Conservation (phyloP, 257 asterid genomes). For the Fraxinus americana region DNA sequence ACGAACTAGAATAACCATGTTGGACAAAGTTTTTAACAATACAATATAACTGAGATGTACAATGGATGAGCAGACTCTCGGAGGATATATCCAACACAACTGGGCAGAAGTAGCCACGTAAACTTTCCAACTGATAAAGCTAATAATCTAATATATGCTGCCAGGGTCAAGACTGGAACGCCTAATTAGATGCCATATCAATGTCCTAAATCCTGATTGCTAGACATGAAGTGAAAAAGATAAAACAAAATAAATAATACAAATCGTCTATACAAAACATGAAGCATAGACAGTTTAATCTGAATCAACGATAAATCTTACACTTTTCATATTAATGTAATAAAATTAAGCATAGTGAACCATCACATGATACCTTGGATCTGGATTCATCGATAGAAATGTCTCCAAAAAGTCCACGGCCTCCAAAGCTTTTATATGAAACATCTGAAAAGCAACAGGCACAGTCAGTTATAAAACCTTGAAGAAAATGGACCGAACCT, state of each 20-base stretch:
- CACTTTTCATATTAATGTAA: background rate
- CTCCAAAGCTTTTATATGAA: slow-evolving; percentile 73
- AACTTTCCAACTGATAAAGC: background rate
- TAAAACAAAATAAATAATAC: slow-evolving; percentile 5
- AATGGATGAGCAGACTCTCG: slow-evolving; percentile 7
- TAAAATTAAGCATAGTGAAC: background rate
- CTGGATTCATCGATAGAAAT: slow-evolving; percentile 87
- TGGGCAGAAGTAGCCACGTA: background rate
- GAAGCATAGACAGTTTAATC: background rate
- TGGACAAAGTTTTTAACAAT: background rate
- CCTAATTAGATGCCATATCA: background rate
- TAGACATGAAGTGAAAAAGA: background rate
- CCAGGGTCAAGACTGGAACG: background rate
- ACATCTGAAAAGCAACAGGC: slow-evolving; percentile 50
- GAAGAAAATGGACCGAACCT: background rate
- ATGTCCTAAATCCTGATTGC: background rate
- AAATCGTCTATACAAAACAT: background rate
- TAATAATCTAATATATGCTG: background rate
- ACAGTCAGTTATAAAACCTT: slow-evolving; percentile 21
- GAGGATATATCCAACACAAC: slow-evolving; percentile 1
- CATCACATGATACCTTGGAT: slow-evolving; percentile 52
- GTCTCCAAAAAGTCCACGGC: slow-evolving; percentile 78
- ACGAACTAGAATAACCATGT: background rate
- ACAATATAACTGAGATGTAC: slow-evolving; percentile 9
- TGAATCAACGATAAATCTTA: too few relatives aligned